phyloP scores from a whole-genome alignment of 257 asterid genomes.

The Ballota nigra region DNA sequence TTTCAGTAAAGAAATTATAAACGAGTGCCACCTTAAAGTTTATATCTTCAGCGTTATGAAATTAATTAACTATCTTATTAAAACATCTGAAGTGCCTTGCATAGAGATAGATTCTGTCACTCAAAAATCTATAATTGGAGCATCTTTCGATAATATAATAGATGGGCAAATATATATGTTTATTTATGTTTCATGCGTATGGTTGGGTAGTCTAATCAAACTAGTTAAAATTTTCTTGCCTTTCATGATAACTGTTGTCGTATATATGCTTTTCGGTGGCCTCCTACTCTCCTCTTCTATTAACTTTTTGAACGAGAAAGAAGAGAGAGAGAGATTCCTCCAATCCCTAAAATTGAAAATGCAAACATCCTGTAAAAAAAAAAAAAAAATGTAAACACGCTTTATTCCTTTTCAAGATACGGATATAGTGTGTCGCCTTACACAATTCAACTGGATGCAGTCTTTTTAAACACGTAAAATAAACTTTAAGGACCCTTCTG shows the following conservation, averaged over 20 bases:
- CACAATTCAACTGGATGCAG: conserved; percentile 50
- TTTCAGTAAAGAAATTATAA: no score
- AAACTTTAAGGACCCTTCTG: no score
- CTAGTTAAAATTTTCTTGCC: conserved; percentile 31
- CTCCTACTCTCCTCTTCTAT: conserved; percentile 23
- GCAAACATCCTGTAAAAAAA: no score
- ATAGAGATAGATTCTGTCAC: not conserved
- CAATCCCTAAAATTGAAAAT: conserved; percentile 71
- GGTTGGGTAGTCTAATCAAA: conserved; percentile 80
- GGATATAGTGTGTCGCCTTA: conserved; percentile 34
- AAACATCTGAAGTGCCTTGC: not conserved
- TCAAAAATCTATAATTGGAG: conserved; percentile 23
- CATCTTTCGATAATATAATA: not conserved
- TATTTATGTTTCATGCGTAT: conserved; percentile 30
- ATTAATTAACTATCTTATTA: no score
- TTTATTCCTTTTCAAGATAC: conserved; percentile 38
- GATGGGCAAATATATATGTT: not conserved
- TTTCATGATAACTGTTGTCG: conserved; percentile 60
- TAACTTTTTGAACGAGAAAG: conserved; percentile 42
- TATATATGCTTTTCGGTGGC: conserved; percentile 81
- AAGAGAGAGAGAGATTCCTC: conserved; percentile 42
- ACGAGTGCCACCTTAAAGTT: no score
- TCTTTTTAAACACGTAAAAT: conserved; percentile 25
- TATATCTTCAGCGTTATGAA: no score
- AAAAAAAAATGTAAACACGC: no score